Base-by-base conservation (phyloP, 2,329 filamentous ascomycete genomes). In the Eurotiales sp. region DNA sequence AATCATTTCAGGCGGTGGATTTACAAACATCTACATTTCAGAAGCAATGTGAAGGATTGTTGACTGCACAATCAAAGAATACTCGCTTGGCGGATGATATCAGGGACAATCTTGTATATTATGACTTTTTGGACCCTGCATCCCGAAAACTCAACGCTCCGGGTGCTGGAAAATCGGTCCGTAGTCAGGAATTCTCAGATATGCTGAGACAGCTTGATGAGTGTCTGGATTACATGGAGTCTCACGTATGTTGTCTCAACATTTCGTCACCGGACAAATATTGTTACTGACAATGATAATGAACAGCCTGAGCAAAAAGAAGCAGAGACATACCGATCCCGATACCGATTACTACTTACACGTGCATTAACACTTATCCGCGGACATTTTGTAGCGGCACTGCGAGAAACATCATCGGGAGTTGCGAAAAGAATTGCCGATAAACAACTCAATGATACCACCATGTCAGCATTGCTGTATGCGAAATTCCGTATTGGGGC, bases 1-100 rank as follows among this genome's bases (percentile, higher is more conserved):
- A 86, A 60, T 92, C 91, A 4, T 99, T 99, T 73, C 85, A 86
- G 59, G 78, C 86, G 0, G 92, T 99, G 44, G 90, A 96, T 61
- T 77, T 82, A 8, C 92, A 97, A 72, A 99, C 93, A 0, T 88
- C 87, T n/a, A 86, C 87, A 12, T 97, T 99, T 73, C 88, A 91
- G 66, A 83, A 86, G 42, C 90, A 95, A 69, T 99, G 93, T 70
- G 90, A 96, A 65, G 87, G 89, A 51, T 78, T 99, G 2, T 74
- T 97, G 25, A 77, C 81, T 1, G 91, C 96, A 61, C 90, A 97
- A 71, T 83, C 80, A 60, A 83, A 88, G 21, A 78, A 96, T 36
- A 84, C 88, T 55, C 81, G 79, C 58, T 79, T 99, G 37, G 90
- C 90, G 2, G 83, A 95, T 58, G 86, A 90, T 53, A 86, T 99